phyloP scores from a whole-genome alignment of 805 yeast genomes.

The Kodamaea lidongshanica region DNA sequence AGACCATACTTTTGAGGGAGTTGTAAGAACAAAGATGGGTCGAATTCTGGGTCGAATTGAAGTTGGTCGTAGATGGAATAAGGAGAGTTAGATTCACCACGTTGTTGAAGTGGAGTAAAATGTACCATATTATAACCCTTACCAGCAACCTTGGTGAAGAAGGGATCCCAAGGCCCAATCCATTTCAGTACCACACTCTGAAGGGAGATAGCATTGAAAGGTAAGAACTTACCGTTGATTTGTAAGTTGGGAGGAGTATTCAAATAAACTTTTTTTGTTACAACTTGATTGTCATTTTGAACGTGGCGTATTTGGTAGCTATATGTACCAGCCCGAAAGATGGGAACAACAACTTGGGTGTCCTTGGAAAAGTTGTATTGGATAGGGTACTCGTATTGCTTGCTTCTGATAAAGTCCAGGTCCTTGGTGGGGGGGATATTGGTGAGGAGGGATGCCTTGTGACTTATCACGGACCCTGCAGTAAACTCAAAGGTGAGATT shows the following conservation, averaged over 20 bases:
- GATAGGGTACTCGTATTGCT: slow-evolving; percentile 47
- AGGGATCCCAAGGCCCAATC: slow-evolving; percentile 78
- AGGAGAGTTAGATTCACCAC: slow-evolving; percentile 91
- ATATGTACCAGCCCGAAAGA: slow-evolving; percentile 73
- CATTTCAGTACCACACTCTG: slow-evolving; percentile 88
- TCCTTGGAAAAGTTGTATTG: slow-evolving; percentile 60
- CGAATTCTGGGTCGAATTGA: slow-evolving; percentile 58
- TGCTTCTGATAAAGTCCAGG: slow-evolving; percentile 48
- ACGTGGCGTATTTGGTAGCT: slow-evolving; percentile 64
- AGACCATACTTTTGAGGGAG: slow-evolving; percentile 52
- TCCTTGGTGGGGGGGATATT: slow-evolving; percentile 53
- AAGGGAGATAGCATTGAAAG: slow-evolving; percentile 72
- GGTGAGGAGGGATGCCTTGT: slow-evolving; percentile 66
- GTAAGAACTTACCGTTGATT: slow-evolving; percentile 49
- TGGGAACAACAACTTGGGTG: slow-evolving; percentile 50
- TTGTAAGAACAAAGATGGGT: too few species aligned
- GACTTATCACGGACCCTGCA: slow-evolving; percentile 69
- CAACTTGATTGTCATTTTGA: slow-evolving; percentile 15
- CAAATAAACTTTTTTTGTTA: slow-evolving; percentile 60
- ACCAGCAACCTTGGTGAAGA: slow-evolving; percentile 52
- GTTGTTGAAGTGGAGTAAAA: slow-evolving; percentile 85
- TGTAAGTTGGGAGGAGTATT: slow-evolving; percentile 73
- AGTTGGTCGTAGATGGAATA: slow-evolving; percentile 88
- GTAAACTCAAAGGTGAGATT: slow-evolving; percentile 56
- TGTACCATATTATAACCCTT: slow-evolving; percentile 96